A percentile compares a stretch with the other conserved stretches of the same genome.
Evolutionary conservation across 306 rosid species (phyloP).

Genomic region (Trifolium fragiferum): DNA sequence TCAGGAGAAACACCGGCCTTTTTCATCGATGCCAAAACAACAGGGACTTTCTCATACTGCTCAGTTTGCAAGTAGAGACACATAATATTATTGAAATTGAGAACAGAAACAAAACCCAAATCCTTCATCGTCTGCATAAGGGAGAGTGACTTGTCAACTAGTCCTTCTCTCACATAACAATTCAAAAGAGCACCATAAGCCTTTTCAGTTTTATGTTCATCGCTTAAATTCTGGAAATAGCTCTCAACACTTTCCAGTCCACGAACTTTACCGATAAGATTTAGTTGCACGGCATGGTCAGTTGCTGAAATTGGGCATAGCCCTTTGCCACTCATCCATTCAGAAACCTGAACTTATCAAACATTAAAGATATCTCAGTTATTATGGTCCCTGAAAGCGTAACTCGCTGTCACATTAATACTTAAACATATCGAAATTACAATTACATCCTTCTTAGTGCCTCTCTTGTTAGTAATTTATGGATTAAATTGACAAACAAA

Average conservation of each 20-base stretch:
- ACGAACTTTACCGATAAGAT: slow-evolving; percentile 66
- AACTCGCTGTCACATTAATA: too few species aligned
- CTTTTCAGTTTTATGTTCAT: slow-evolving; percentile 50
- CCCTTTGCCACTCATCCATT: slow-evolving; percentile 68
- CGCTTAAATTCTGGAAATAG: slow-evolving; percentile 60
- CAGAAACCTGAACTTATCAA: slow-evolving; percentile 59
- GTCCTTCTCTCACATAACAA: slow-evolving; percentile 72
- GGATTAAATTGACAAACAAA: too few species aligned
- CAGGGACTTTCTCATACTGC: slow-evolving; percentile 66
- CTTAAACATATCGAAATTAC: too few species aligned
- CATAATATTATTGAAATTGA: slow-evolving; percentile 69
- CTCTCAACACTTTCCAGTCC: slow-evolving; percentile 68
- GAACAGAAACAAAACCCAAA: slow-evolving; percentile 59
- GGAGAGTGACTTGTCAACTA: slow-evolving; percentile 65
- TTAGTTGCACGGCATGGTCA: slow-evolving; percentile 65
- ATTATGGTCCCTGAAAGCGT: background rate
- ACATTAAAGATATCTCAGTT: slow-evolving; percentile 14
- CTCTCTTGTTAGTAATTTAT: too few species aligned
- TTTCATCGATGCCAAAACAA: slow-evolving; percentile 61
- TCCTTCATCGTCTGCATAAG: slow-evolving; percentile 69
- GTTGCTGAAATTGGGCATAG: slow-evolving; percentile 45
- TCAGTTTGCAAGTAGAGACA: slow-evolving; percentile 52
- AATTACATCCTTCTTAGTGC: too few species aligned
- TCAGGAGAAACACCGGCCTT: slow-evolving; percentile 61
- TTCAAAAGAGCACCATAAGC: slow-evolving; percentile 69